Percentiles rank a stretch among this genome's conserved stretches.
Conservation (phyloP, 169 alveolate genomes). For the Babesia ovis region DNA sequence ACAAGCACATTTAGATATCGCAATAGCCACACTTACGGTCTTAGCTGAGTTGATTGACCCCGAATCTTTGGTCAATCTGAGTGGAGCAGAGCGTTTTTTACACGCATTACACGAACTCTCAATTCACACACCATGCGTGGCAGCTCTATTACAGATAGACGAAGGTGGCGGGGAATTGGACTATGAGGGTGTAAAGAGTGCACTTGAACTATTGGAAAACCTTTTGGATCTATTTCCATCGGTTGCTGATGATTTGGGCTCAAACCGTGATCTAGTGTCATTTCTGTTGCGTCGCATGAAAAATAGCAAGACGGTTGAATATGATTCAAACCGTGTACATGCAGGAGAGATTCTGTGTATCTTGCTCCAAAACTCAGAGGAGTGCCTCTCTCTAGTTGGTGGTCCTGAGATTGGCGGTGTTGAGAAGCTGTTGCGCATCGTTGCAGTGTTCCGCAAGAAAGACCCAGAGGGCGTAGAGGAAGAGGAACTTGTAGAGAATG, state of each 20-base stretch:
- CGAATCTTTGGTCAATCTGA: conserved; percentile 52
- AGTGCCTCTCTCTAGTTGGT: conserved; percentile 60
- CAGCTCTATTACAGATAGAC: conserved; percentile 51
- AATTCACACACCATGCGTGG: conserved; percentile 14
- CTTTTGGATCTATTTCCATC: conserved; percentile 49
- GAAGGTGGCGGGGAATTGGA: conserved; percentile 73
- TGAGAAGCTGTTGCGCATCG: conserved; percentile 75
- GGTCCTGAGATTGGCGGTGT: conserved; percentile 72
- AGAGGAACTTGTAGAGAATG: conserved; percentile 78
- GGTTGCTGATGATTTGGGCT: conserved; percentile 12
- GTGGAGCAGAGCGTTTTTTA: conserved; percentile 50
- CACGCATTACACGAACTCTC: conserved; percentile 20
- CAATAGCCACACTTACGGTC: conserved; percentile 64
- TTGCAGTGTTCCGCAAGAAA: conserved; percentile 76
- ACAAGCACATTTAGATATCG: conserved; percentile 53
- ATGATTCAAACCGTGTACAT: conserved; percentile 67
- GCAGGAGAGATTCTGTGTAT: conserved; percentile 75
- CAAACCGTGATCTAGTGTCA: conserved; percentile 18
- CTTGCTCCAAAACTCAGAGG: conserved; percentile 72
- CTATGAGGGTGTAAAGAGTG: conserved; percentile 67
- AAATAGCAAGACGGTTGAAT: conserved; percentile 56
- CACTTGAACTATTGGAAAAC: conserved; percentile 68
- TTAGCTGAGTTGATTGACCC: conserved; percentile 73
- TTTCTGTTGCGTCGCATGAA: conserved; percentile 49
- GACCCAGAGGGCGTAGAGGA: conserved; percentile 81